phyloP scores from a whole-genome alignment of 2,329 filamentous ascomycete genomes.

The Pseudogymnoascus sp. region DNA sequence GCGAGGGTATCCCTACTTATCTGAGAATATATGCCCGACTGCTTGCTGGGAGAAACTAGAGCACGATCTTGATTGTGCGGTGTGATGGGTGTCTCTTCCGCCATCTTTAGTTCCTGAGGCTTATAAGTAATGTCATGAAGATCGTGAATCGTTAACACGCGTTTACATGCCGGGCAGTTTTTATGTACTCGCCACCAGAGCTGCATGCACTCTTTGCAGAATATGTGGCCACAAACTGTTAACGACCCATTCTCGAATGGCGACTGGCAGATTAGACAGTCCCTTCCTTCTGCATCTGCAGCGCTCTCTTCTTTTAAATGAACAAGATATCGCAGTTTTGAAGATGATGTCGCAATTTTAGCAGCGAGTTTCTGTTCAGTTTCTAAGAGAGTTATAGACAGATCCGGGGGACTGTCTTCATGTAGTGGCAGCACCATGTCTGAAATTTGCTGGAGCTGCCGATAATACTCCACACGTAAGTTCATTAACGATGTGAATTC shows the following conservation, averaged over 20 bases:
- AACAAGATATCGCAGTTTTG: slow-evolving; percentile 67
- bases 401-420: slow-evolving; percentile 38
- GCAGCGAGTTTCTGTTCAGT: slow-evolving; percentile 44
- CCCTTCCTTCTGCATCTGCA: slow-evolving; percentile 52
- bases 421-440: slow-evolving; percentile 63
- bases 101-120: slow-evolving; percentile 61
- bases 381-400: slow-evolving; percentile 35
- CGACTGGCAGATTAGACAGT: slow-evolving; percentile 80
- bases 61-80: slow-evolving; percentile 11
- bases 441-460: slow-evolving; percentile 82
- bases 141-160: slow-evolving; percentile 52
- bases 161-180: slow-evolving; percentile 82
- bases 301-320: slow-evolving; percentile 41
- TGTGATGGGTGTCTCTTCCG: slow-evolving; percentile 39
- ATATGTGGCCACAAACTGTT: slow-evolving; percentile 85
- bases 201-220: slow-evolving; percentile 79
- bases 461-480: slow-evolving; percentile 77
- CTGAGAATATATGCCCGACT: slow-evolving; percentile 62
- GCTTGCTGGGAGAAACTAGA: slow-evolving; percentile 13
- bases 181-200: slow-evolving; percentile 66
- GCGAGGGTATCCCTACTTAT: slow-evolving; percentile 63
- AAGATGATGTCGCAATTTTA: slow-evolving; percentile 53
- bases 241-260: slow-evolving; percentile 69
- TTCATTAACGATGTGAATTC: slow-evolving; percentile 75
- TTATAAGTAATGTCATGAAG: slow-evolving; percentile 82